phyloP scores from a whole-genome alignment of 768 basidiomycete genomes.

The Naganishia antarctica region DNA sequence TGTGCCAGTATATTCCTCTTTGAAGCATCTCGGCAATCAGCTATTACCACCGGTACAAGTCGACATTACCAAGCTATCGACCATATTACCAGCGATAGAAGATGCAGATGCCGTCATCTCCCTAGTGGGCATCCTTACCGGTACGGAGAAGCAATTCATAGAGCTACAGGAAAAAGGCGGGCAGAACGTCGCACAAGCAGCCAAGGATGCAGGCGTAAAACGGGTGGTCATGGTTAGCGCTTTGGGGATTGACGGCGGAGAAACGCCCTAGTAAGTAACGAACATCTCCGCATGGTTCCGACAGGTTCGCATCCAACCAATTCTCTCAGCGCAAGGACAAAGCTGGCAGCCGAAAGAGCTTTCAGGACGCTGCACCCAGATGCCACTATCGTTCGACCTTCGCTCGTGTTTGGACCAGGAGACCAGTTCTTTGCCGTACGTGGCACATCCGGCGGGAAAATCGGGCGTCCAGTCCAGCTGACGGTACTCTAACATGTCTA shows the following conservation, averaged over 20 bases:
- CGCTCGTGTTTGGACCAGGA: constrained; percentile 69
- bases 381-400: constrained; percentile 65
- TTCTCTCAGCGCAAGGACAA: constrained; percentile 42
- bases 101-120: constrained; percentile 62
- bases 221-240: constrained; percentile 56
- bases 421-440: constrained; percentile 70
- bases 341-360: constrained; percentile 58
- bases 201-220: constrained; percentile 54
- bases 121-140: constrained; percentile 65
- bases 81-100: constrained; percentile 54
- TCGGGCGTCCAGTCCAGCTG: background rate
- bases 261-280: constrained; percentile 56
- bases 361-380: constrained; percentile 54
- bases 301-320: background rate
- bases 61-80: constrained; percentile 58
- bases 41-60: constrained; percentile 52
- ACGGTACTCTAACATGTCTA: background rate
- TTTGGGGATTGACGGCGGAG: constrained; percentile 66
- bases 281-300: background rate
- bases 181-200: constrained; percentile 60
- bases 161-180: constrained; percentile 63
- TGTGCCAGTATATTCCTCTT: constrained; percentile 43
- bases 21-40: constrained; percentile 46
- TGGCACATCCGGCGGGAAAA: background rate
- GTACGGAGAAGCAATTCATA: constrained; percentile 58